Percentiles rank a stretch among this genome's conserved stretches.
phyloP scores from a whole-genome alignment of 441 rosid species.

The Erodium moschatum region DNA sequence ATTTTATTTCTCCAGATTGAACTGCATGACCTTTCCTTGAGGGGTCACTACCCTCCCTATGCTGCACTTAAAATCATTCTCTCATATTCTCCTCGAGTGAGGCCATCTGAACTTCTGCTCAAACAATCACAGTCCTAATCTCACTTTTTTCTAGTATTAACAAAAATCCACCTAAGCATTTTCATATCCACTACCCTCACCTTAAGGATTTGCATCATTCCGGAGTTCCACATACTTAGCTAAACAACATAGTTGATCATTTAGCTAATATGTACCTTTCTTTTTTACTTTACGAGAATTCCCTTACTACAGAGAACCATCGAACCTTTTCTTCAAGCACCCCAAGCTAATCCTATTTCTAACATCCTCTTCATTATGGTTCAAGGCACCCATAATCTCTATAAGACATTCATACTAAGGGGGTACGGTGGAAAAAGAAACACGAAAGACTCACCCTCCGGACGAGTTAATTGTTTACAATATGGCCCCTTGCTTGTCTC shows the following conservation, averaged over 20 bases:
- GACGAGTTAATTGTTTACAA: slow-evolving; percentile 23
- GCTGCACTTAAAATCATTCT: not conserved
- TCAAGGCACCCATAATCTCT: not conserved
- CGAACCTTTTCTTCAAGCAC: not conserved
- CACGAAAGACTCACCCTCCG: slow-evolving; percentile 39
- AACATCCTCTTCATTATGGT: not conserved
- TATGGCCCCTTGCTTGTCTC: slow-evolving; percentile 37
- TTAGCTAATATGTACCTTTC: not conserved
- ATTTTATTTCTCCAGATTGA: not conserved
- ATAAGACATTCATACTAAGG: not conserved
- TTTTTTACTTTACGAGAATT: not conserved
- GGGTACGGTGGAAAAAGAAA: not conserved
- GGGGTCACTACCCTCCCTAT: not conserved
- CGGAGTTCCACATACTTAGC: not conserved
- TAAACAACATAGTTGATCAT: not conserved
- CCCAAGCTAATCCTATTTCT: not conserved
- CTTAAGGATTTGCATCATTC: not conserved
- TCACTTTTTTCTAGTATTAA: not conserved
- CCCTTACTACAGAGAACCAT: not conserved
- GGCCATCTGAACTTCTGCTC: not conserved
- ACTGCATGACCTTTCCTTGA: not conserved
- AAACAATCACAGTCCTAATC: not conserved
- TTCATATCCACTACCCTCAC: not conserved
- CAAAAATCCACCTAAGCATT: not conserved
- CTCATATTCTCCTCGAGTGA: not conserved